Evolutionary conservation across 2,329 filamentous ascomycete genomes (phyloP).

Genomic region (Paraphoma chrysanthemicola): DNA sequence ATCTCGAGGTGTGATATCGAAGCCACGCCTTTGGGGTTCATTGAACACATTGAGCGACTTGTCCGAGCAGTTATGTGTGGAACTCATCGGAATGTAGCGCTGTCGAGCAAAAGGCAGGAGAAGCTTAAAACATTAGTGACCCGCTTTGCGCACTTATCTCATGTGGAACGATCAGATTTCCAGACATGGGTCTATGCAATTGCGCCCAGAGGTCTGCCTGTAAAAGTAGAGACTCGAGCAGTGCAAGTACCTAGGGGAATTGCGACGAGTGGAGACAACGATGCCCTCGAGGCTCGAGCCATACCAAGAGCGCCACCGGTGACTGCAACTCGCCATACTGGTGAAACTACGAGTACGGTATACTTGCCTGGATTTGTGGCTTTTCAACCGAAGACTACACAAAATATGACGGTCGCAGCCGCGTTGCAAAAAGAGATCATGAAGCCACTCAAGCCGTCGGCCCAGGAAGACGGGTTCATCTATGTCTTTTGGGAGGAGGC

Average conservation of each 20-base stretch:
- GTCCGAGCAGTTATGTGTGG: neutral
- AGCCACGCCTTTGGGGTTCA: neutral
- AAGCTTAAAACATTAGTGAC: neutral
- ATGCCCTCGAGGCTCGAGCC: neutral
- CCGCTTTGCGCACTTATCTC: neutral
- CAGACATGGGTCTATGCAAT: no score
- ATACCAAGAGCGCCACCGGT: neutral
- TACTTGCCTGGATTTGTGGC: neutral
- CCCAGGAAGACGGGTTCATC: constrained; percentile 10
- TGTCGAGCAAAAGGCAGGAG: neutral
- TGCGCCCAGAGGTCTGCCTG: no score
- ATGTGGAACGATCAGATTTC: neutral
- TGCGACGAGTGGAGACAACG: no score
- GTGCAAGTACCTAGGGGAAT: no score
- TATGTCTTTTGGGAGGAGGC: constrained; percentile 24
- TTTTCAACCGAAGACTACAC: constrained; percentile 1
- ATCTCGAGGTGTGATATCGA: neutral
- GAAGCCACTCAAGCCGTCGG: constrained; percentile 3
- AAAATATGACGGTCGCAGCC: neutral
- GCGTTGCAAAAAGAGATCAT: constrained; percentile 1
- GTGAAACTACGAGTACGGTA: neutral
- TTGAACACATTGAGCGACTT: neutral
- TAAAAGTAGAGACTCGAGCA: no score
- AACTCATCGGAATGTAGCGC: neutral
- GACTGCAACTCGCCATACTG: neutral